Evolutionary conservation across 805 yeast genomes (phyloP).

Genomic region (Yarrowia sp.): DNA sequence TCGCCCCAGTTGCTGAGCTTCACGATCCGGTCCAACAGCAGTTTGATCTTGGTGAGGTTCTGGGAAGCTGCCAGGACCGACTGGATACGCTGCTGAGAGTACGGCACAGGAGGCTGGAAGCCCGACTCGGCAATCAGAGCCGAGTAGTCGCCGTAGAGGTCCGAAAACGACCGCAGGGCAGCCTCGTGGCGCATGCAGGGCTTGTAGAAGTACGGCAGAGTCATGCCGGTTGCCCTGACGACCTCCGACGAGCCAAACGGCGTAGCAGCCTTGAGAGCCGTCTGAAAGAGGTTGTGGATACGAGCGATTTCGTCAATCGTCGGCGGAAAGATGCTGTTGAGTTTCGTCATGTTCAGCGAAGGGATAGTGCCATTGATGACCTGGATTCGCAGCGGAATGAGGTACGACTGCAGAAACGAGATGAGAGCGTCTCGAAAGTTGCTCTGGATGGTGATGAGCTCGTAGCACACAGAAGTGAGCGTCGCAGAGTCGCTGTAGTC

Average conservation of each 20-base stretch:
- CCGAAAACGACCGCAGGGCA: constrained; percentile 72
- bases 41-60: constrained; percentile 72
- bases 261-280: constrained; percentile 70
- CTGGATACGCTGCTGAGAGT: constrained; percentile 61
- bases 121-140: constrained; percentile 49
- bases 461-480: constrained; percentile 64
- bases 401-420: constrained; percentile 74
- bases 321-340: constrained; percentile 88
- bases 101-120: constrained; percentile 46
- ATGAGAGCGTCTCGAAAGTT: constrained; percentile 75
- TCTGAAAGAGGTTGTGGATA: constrained; percentile 83
- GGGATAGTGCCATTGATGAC: constrained; percentile 63
- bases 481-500: constrained; percentile 48
- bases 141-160: constrained; percentile 55
- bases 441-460: constrained; percentile 73
- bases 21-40: constrained; percentile 69
- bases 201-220: constrained; percentile 89
- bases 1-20: constrained; percentile 52
- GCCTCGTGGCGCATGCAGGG: constrained; percentile 95
- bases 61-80: constrained; percentile 71
- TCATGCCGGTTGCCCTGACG: constrained; percentile 77
- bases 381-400: constrained; percentile 77
- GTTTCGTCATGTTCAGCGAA: constrained; percentile 62
- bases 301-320: constrained; percentile 94
- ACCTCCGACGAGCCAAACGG: constrained; percentile 78